These are phyloP conservation scores for Fraxinus velutina DNA, from an alignment of 305 asterid species.

Conservation along the genomic window DNA sequence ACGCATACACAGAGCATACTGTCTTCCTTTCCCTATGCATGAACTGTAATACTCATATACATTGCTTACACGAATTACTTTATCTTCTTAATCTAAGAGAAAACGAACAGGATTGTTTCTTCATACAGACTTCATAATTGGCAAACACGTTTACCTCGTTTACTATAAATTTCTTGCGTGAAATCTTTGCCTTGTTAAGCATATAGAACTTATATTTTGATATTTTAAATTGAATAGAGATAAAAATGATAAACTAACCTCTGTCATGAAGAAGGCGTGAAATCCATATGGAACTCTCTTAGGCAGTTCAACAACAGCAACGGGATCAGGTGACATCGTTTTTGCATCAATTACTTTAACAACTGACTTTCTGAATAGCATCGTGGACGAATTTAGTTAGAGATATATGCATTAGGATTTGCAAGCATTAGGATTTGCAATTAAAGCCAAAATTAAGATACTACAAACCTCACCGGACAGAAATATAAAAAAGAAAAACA, in stretches of 20 bases:
- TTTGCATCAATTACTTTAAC: conserved; percentile 85
- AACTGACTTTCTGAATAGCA: conserved; percentile 56
- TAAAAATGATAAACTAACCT: conserved; percentile 42
- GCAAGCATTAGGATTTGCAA: neutral
- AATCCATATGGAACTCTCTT: conserved; percentile 90
- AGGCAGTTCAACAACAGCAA: conserved; percentile 79
- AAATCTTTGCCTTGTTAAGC: neutral
- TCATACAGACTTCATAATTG: neutral
- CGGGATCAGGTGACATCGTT: conserved; percentile 88
- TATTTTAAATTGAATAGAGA: no score
- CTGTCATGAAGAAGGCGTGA: conserved; percentile 91
- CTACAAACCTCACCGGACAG: conserved; percentile 31
- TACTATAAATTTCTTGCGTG: neutral
- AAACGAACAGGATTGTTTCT: neutral
- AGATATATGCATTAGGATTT: neutral
- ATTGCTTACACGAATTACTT: neutral
- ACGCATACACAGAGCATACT: neutral
- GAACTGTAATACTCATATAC: no score
- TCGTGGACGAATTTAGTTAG: neutral
- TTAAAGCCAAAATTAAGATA: conserved; percentile 30
- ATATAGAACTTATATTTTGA: neutral
- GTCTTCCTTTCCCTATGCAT: neutral
- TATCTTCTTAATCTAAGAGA: neutral
- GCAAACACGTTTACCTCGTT: neutral
- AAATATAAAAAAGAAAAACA: neutral